Base-by-base conservation (phyloP, 2,329 filamentous ascomycete species). In the Aspergillus floridensis region DNA sequence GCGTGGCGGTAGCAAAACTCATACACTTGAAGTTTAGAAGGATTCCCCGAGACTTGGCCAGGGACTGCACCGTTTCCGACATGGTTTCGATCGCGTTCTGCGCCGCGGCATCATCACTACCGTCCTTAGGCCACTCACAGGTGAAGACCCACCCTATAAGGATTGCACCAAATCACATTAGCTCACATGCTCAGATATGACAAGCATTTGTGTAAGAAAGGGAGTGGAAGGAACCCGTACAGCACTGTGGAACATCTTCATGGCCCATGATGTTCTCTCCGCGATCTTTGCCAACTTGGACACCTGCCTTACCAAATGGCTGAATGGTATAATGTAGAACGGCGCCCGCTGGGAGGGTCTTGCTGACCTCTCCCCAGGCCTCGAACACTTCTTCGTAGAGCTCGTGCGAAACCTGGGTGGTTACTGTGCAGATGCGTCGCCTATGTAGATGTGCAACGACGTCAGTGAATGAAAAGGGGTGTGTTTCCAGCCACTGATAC, bases 311-410 rank as follows among this genome's bases (percentile, higher is more conserved):
- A 47, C 60, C 57, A n/a, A 62, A 4, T 22, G 57, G 60, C 41
- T 62, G 60, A 22, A 59, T 57, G 44, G 49, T 31, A 41, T 53
- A 53, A 44, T 53, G 32, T 19, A 53, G 12, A 31, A 29, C 49
- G 19, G 49, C 49, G 2, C 32, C 32, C 16, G 14, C 4, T 11
- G 21, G 21, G 21, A 11, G 21, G 5, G 32, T 24, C 32, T 41
- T 53, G 32, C 50, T 14, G 50, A 53, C 50, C 6, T 41, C 50
- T 3, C n/a, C 4, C 50, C 50, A 19, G 11, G 21, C 14, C 5
- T 49, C 57, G 44, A 56, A 59, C 21, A 50, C 49, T 16, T 54
- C 44, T 19, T 61, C 49, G 41, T 59, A 61, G n/a, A 61, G 57
- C 4, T 59, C 56, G 12, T 48, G 49, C 31, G 59, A 59, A 46